phyloP scores from a whole-genome alignment of 768 basidiomycete genomes.

The Xanthoconium purpureum region DNA sequence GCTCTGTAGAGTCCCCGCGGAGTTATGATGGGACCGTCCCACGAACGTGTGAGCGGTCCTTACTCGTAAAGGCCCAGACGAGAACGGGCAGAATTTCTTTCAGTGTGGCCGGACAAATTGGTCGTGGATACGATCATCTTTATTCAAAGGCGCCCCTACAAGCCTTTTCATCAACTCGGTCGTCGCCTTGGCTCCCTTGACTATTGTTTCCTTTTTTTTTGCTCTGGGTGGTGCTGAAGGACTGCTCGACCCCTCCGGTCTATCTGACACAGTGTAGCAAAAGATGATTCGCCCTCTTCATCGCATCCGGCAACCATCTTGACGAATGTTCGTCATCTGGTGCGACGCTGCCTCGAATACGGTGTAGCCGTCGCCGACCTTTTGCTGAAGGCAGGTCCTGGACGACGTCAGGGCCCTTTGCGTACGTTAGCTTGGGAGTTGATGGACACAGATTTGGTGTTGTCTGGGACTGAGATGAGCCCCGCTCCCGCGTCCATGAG shows the following conservation, averaged over 20 bases:
- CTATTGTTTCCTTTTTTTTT: conserved; percentile 13
- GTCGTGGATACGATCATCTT: conserved; percentile 18
- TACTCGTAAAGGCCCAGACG: conserved; percentile 15
- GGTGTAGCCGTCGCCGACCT: conserved; percentile 19
- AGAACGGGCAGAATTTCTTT: conserved; percentile 17
- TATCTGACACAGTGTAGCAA: background rate
- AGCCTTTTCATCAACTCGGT: conserved; percentile 19
- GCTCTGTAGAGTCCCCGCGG: no score
- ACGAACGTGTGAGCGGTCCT: no score
- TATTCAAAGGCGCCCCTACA: background rate
- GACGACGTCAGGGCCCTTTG: conserved; percentile 19
- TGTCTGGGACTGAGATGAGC: no score
- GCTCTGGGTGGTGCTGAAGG: conserved; percentile 10
- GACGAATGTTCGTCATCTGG: conserved; percentile 20
- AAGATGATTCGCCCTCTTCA: conserved; percentile 5
- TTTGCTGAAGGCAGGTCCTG: conserved; percentile 22
- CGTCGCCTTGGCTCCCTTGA: conserved; percentile 12
- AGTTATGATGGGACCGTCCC: no score
- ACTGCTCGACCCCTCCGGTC: conserved; percentile 14
- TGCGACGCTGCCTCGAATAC: conserved; percentile 19
- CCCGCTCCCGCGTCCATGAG: no score
- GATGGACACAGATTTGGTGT: conserved; percentile 1
- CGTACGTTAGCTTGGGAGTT: conserved; percentile 11
- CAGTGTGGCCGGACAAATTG: conserved; percentile 13
- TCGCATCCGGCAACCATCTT: conserved; percentile 14